phyloP scores from a whole-genome alignment of 2,329 filamentous ascomycete species.

The Exophiala mesophila region DNA sequence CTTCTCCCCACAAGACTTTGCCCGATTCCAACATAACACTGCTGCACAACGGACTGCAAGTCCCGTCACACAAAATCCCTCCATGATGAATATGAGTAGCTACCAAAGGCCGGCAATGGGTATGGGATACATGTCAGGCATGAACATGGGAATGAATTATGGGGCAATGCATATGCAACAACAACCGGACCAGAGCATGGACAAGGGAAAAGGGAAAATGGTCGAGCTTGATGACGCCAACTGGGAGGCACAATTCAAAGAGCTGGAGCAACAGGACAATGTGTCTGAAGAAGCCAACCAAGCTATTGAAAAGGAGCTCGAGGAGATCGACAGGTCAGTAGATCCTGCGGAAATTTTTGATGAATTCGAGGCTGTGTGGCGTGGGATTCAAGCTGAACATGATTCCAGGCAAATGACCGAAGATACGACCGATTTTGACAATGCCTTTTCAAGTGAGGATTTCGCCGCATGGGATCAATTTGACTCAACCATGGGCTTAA shows the following conservation, averaged over 20 bases:
- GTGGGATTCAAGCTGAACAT: conserved; percentile 43
- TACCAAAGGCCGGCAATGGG: conserved; percentile 43
- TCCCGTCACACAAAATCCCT: conserved; percentile 48
- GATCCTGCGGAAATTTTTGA: conserved; percentile 68
- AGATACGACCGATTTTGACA: conserved; percentile 55
- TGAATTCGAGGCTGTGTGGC: conserved; percentile 77
- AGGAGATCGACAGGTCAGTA: conserved; percentile 82
- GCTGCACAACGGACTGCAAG: conserved; percentile 50
- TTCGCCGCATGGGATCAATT: conserved; percentile 76
- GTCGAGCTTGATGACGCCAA: conserved; percentile 89
- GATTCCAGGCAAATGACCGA: conserved; percentile 55
- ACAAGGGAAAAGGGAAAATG: conserved; percentile 78
- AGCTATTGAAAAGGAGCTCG: conserved; percentile 78
- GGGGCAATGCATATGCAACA: conserved; percentile 44
- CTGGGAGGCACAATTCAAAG: conserved; percentile 94
- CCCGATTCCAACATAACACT: conserved; percentile 66
- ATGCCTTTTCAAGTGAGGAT: conserved; percentile 64
- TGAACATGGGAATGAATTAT: conserved; percentile 53
- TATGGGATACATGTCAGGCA: conserved; percentile 37
- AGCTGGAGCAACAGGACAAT: conserved; percentile 52
- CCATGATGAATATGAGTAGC: conserved; percentile 57
- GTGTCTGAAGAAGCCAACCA: conserved; percentile 61
- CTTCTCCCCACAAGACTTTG: conserved; percentile 82
- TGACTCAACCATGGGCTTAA: conserved; percentile 50
- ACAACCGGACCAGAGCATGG: conserved; percentile 38